A percentile compares a stretch with the other conserved stretches of the same genome.
Conservation (phyloP, 768 basidiomycete species). For the Macrolepiota dolichaula region DNA sequence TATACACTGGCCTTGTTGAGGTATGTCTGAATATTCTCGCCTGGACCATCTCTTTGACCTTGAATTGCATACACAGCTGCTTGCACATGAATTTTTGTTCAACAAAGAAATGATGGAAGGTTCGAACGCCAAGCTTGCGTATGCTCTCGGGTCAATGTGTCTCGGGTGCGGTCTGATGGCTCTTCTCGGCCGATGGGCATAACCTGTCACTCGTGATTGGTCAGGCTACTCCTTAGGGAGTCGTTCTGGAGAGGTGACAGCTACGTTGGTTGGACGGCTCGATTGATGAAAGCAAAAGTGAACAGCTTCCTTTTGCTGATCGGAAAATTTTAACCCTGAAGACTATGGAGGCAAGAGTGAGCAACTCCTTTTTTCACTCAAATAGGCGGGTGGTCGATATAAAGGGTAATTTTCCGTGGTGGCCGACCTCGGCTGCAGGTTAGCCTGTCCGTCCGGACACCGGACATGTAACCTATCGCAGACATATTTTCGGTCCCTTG, state of each 20-base stretch:
- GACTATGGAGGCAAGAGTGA: too few relatives aligned
- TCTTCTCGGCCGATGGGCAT: conserved; percentile 88
- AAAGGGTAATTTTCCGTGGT: too few relatives aligned
- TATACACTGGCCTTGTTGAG: conserved; percentile 88
- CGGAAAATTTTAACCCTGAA: too few relatives aligned
- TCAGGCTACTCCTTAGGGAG: not conserved
- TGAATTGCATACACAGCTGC: conserved; percentile 41
- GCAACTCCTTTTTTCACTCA: too few relatives aligned
- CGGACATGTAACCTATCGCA: too few relatives aligned
- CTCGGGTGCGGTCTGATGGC: conserved; percentile 88
- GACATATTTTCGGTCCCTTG: too few relatives aligned
- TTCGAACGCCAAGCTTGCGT: conserved; percentile 61
- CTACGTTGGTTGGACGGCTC: not conserved
- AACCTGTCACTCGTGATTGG: conserved; percentile 14
- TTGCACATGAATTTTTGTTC: conserved; percentile 95
- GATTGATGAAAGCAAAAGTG: too few relatives aligned
- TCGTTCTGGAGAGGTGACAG: too few relatives aligned
- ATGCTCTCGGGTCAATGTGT: conserved; percentile 76
- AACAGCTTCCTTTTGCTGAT: too few relatives aligned
- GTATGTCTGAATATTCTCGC: conserved; percentile 30
- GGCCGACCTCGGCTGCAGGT: too few relatives aligned
- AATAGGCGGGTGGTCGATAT: too few relatives aligned
- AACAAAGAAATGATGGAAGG: conserved; percentile 81
- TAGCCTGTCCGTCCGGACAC: too few relatives aligned
- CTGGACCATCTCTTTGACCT: not conserved